phyloP scores from a whole-genome alignment of 768 basidiomycete species.

The Boletus rufocinnamomeus region DNA sequence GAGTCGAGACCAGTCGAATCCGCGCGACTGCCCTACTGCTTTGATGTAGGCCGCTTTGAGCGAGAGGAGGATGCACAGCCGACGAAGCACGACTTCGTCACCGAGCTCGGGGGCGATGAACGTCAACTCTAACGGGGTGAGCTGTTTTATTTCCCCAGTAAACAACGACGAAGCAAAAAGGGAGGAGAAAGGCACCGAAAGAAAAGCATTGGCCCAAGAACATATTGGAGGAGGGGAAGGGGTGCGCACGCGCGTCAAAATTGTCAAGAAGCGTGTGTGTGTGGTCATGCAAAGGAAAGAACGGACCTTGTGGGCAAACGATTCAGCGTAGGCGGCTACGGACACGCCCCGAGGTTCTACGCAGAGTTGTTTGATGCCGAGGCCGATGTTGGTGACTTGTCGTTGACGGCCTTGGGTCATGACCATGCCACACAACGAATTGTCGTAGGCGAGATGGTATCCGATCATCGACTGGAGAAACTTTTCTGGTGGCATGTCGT shows the following conservation, averaged over 20 bases:
- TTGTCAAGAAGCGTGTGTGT: neutral
- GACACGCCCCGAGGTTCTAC: constrained; percentile 62
- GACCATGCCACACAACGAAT: constrained; percentile 77
- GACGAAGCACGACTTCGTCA: constrained; percentile 68
- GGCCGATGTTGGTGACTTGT: constrained; percentile 78
- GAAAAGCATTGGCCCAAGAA: neutral
- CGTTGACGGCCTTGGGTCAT: constrained; percentile 79
- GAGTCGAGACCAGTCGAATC: constrained; percentile 80
- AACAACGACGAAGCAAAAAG: too few relatives aligned
- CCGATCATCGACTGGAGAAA: constrained; percentile 76
- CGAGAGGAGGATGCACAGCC: constrained; percentile 75
- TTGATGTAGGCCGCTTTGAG: constrained; percentile 83
- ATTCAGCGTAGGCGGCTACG: constrained; percentile 68
- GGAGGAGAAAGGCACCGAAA: neutral
- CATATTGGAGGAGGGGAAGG: neutral
- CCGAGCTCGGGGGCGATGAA: constrained; percentile 52
- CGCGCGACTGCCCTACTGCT: constrained; percentile 78
- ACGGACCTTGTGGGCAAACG: constrained; percentile 72
- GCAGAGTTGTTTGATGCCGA: constrained; percentile 71
- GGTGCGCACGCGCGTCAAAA: neutral
- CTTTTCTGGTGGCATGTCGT: constrained; percentile 64
- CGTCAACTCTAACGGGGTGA: constrained; percentile 52
- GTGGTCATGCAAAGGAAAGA: neutral
- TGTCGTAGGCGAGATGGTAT: constrained; percentile 69
- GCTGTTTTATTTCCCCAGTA: constrained; percentile 27